Conservation (phyloP, 2,329 filamentous ascomycete genomes). For the Fusarium sp. region DNA sequence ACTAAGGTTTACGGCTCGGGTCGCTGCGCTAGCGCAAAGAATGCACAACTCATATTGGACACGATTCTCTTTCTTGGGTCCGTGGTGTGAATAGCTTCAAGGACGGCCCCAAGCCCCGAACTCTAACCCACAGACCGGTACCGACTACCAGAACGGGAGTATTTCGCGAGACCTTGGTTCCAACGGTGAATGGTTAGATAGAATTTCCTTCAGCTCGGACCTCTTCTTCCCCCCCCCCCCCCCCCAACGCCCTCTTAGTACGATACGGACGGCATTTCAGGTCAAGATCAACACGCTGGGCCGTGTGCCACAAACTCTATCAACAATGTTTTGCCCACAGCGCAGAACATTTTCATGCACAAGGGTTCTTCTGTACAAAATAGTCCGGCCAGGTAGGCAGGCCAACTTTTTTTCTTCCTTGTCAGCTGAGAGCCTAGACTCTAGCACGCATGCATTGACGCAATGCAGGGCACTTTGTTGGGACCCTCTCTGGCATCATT, state of each 20-base stretch:
- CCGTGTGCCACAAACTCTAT: slow-evolving; percentile 21
- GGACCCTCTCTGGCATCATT: background rate
- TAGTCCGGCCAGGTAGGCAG: background rate
- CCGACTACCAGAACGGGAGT: too few species aligned
- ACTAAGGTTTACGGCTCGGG: slow-evolving; percentile 34
- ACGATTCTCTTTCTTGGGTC: background rate
- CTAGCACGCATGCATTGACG: background rate
- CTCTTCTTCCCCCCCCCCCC: background rate
- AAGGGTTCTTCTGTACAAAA: background rate
- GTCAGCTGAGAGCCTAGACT: slow-evolving; percentile 10
- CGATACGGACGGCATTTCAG: background rate
- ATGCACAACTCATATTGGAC: background rate
- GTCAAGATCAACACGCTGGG: background rate
- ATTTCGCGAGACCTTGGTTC: background rate
- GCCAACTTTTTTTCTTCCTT: background rate
- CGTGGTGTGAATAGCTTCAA: background rate
- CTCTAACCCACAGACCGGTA: background rate
- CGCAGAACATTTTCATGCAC: background rate
- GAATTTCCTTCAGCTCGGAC: background rate
- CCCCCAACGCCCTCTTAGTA: background rate
- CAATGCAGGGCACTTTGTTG: background rate
- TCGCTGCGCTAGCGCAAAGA: slow-evolving; percentile 31
- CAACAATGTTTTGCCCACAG: background rate
- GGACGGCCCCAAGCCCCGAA: background rate
- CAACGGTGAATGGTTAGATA: background rate